A percentile compares a stretch with the other conserved stretches of the same genome.
These are phyloP conservation scores for Pichia inconspicua DNA, from an alignment of 1,139 yeast genomes.

Conservation along the genomic window DNA sequence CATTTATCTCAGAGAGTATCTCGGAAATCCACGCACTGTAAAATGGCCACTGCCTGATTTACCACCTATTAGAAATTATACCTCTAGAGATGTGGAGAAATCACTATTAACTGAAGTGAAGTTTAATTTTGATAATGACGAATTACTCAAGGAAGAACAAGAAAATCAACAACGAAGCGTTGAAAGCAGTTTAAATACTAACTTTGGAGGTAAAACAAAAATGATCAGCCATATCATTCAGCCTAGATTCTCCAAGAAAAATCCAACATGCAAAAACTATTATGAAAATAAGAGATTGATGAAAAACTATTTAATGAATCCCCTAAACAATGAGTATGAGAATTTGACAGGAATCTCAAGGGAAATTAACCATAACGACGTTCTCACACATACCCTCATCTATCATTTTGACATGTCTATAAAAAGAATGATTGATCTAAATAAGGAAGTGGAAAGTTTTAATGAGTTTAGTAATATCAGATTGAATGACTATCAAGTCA, in stretches of 20 bases:
- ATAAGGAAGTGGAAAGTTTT: slow-evolving; percentile 29
- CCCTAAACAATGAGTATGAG: slow-evolving; percentile 48
- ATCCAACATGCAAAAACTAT: slow-evolving; percentile 29
- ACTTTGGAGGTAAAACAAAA: slow-evolving; percentile 29
- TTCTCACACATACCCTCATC: slow-evolving; percentile 43
- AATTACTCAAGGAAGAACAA: slow-evolving; percentile 34
- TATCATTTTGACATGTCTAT: slow-evolving; percentile 32
- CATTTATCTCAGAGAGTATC: slow-evolving; percentile 55
- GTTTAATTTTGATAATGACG: slow-evolving; percentile 50
- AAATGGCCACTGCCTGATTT: slow-evolving; percentile 79
- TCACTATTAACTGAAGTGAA: slow-evolving; percentile 73
- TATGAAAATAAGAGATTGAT: slow-evolving; percentile 61
- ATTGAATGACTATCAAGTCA: slow-evolving; percentile 20
- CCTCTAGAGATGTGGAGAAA: slow-evolving; percentile 68
- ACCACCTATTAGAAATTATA: slow-evolving; percentile 53
- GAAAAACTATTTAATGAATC: slow-evolving; percentile 62
- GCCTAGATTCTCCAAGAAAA: slow-evolving; percentile 21
- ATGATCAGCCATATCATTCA: slow-evolving; percentile 29
- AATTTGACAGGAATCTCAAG: slow-evolving; percentile 51
- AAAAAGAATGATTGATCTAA: slow-evolving; percentile 20
- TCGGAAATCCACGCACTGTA: slow-evolving; percentile 16
- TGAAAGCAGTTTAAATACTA: slow-evolving; percentile 23
- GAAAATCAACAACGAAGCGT: slow-evolving; percentile 14
- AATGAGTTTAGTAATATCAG: slow-evolving; percentile 28
- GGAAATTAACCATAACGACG: slow-evolving; percentile 26